Evolutionary conservation across 2,329 filamentous ascomycete species (phyloP).

Genomic region (Colletotrichum liaoningense): DNA sequence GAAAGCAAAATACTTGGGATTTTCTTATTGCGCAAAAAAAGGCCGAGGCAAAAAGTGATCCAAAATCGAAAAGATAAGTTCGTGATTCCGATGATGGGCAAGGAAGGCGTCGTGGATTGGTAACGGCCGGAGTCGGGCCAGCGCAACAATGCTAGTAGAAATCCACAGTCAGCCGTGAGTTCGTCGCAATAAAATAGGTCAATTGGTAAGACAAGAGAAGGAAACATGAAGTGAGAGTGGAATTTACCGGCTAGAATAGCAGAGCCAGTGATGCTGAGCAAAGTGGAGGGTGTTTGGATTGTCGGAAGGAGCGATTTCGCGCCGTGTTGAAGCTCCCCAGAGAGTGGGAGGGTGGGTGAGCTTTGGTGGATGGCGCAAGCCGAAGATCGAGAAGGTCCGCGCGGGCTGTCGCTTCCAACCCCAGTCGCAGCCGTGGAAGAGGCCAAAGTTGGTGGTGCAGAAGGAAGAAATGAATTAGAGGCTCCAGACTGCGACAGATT

Average conservation of each 20-base stretch:
- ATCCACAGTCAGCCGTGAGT: conserved; percentile 3
- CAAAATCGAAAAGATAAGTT: background rate
- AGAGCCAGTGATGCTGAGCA: background rate
- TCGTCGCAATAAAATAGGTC: background rate
- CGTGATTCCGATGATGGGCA: background rate
- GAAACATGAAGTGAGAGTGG: background rate
- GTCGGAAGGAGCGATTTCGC: background rate
- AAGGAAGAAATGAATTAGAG: background rate
- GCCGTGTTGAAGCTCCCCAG: conserved; percentile 12
- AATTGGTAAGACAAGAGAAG: background rate
- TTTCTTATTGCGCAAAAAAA: background rate
- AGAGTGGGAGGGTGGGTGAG: background rate
- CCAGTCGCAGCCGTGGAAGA: background rate
- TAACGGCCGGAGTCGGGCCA: conserved; percentile 11
- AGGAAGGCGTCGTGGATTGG: conserved; percentile 7
- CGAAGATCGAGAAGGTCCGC: conserved; percentile 2
- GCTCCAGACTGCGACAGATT: background rate
- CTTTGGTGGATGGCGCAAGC: conserved; percentile 13
- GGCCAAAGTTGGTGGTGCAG: background rate
- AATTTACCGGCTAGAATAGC: background rate
- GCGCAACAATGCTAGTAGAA: background rate
- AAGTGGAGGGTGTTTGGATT: background rate
- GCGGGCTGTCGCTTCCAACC: conserved; percentile 1
- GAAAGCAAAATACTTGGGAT: background rate
- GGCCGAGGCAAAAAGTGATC: background rate